phyloP scores from a whole-genome alignment of 176 grass and related monocot genomes.

The Coix lacrymajobi region DNA sequence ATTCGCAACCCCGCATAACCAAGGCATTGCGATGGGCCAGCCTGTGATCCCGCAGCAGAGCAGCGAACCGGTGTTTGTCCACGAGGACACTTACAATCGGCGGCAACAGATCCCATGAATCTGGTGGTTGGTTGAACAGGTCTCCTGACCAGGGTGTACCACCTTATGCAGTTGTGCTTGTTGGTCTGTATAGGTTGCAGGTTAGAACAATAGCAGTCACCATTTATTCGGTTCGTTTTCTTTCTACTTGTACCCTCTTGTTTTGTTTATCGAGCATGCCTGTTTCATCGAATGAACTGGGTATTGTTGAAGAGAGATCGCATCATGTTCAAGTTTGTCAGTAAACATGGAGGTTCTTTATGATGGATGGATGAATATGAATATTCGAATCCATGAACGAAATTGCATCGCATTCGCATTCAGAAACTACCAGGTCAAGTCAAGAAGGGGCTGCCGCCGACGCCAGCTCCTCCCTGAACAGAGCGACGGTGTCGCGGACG shows the following conservation, averaged over 20 bases:
- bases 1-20: constrained; percentile 40
- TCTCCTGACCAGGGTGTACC: not conserved
- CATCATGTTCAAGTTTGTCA: not conserved
- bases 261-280: not conserved
- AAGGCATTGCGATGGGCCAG: constrained; percentile 78
- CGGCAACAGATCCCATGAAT: constrained; percentile 65
- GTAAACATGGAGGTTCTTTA: not conserved
- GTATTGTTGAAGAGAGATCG: constrained; percentile 28
- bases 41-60: constrained; percentile 72
- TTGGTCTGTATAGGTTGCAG: constrained; percentile 49
- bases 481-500: constrained; percentile 29
- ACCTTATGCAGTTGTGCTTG: not conserved
- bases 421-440: not conserved
- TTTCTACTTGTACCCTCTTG: not conserved
- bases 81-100: constrained; percentile 91
- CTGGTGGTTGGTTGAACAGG: not conserved
- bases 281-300: constrained; percentile 39
- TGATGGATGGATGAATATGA: not conserved
- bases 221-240: not conserved
- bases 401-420: not conserved
- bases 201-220: constrained; percentile 28
- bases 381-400: not conserved
- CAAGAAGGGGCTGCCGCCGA: not conserved
- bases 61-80: constrained; percentile 79
- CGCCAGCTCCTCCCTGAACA: constrained; percentile 31